Percentiles rank a stretch among this genome's conserved stretches.
Evolutionary conservation across 768 basidiomycete species (phyloP).

Genomic region (Tricholoma sp.): DNA sequence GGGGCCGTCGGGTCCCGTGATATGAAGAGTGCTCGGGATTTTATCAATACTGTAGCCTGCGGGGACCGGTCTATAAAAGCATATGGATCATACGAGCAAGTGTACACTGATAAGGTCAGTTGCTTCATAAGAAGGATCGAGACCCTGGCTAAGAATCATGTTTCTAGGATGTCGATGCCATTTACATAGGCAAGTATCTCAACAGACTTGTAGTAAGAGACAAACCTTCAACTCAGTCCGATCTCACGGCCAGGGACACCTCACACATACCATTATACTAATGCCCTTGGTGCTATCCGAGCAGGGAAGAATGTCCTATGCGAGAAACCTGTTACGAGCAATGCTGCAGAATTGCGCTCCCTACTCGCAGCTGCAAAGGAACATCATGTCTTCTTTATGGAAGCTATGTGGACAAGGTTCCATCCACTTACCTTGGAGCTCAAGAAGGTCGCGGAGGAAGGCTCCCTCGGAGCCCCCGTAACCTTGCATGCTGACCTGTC

Average conservation of each 20-base stretch:
- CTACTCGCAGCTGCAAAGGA: constrained; percentile 72
- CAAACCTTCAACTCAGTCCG: not conserved
- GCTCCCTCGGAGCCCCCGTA: constrained; percentile 60
- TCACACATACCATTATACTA: constrained; percentile 77
- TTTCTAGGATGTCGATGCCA: constrained; percentile 58
- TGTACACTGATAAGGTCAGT: constrained; percentile 63
- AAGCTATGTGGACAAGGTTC: constrained; percentile 86
- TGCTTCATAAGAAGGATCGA: not conserved
- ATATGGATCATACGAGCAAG: constrained; percentile 69
- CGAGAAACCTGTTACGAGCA: constrained; percentile 84
- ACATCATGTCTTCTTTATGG: constrained; percentile 84
- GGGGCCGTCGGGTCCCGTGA: constrained; percentile 75
- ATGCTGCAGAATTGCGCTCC: constrained; percentile 68
- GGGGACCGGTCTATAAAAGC: constrained; percentile 55
- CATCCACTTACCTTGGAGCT: constrained; percentile 64
- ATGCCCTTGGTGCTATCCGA: constrained; percentile 68
- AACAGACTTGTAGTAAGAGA: not conserved
- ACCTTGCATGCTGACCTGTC: constrained; percentile 75
- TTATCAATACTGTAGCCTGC: constrained; percentile 49
- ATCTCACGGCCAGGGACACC: constrained; percentile 55
- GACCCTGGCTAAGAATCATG: no score
- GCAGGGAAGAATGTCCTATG: constrained; percentile 84
- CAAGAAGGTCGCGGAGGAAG: constrained; percentile 56
- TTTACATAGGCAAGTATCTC: constrained; percentile 59
- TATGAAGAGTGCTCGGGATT: constrained; percentile 61